A percentile compares a stretch with the other conserved stretches of the same genome.
Evolutionary conservation across 345 rosid genomes (phyloP).

Genomic region (Brassica nigra): DNA sequence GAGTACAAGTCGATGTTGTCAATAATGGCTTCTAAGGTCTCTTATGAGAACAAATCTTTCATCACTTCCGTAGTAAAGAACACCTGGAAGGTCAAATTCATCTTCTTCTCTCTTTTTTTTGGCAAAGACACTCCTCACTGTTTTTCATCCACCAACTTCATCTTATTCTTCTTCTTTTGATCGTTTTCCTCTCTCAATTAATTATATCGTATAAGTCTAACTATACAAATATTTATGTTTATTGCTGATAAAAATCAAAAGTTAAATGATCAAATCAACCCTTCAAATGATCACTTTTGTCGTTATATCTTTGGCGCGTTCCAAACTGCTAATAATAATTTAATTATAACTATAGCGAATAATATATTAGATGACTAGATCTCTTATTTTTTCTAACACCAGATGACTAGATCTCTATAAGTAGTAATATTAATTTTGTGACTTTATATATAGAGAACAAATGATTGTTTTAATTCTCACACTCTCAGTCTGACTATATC

Average conservation of each 20-base stretch:
- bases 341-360: neutral
- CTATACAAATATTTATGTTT: neutral
- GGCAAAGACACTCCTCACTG: neutral
- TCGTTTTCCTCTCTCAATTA: neutral
- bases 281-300: neutral
- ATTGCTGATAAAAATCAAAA: neutral
- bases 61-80: slow-evolving; percentile 33
- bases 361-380: neutral
- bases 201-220: neutral
- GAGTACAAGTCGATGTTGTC: slow-evolving; percentile 51
- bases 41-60: slow-evolving; percentile 53
- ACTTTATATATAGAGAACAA: neutral
- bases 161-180: neutral
- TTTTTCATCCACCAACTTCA: neutral
- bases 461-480: neutral
- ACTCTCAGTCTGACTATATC: neutral
- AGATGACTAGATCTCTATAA: neutral
- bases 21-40: slow-evolving; percentile 57
- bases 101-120: neutral
- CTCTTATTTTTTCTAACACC: neutral
- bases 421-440: neutral
- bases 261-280: neutral
- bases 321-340: neutral
- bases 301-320: neutral
- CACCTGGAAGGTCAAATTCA: slow-evolving; percentile 20